Conservation (phyloP, 1,139 yeast species). For the Blastobotrys elegans region DNA sequence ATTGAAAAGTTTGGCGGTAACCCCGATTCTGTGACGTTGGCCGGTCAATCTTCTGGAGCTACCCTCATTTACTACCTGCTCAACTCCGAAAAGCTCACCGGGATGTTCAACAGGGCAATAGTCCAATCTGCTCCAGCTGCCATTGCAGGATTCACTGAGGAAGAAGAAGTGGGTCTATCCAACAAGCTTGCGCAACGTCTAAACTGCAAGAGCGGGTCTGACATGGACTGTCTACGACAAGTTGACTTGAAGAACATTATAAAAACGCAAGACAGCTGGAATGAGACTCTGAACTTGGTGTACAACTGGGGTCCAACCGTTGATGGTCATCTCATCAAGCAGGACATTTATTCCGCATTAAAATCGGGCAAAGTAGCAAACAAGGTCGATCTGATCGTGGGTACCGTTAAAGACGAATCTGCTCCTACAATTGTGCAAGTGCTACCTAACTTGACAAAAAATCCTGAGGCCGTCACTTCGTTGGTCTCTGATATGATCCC, state of each 20-base stretch:
- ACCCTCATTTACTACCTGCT: slow-evolving; percentile 29
- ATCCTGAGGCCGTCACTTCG: not conserved
- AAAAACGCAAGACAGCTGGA: slow-evolving; percentile 18
- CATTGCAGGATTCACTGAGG: slow-evolving; percentile 23
- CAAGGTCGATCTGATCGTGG: slow-evolving; percentile 26
- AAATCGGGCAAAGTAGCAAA: slow-evolving; percentile 21
- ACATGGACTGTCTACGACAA: slow-evolving; percentile 21
- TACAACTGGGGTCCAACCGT: slow-evolving; percentile 26
- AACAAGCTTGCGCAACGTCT: not conserved
- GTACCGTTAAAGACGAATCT: slow-evolving; percentile 28
- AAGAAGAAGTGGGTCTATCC: slow-evolving; percentile 9
- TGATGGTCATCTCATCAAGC: slow-evolving; percentile 21
- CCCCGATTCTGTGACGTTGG: slow-evolving; percentile 32
- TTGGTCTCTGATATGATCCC: not conserved
- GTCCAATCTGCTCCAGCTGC: slow-evolving; percentile 33
- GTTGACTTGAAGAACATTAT: slow-evolving; percentile 21
- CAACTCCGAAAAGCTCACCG: slow-evolving; percentile 22
- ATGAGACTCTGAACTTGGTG: not conserved
- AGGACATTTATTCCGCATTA: slow-evolving; percentile 23
- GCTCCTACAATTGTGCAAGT: slow-evolving; percentile 17
- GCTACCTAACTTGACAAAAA: not conserved
- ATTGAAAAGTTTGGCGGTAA: slow-evolving; percentile 37
- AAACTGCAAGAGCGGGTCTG: not conserved
- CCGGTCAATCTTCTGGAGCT: slow-evolving; percentile 40
- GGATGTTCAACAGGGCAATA: slow-evolving; percentile 28